Percentiles rank a stretch among this genome's conserved stretches.
These are phyloP conservation scores for Pestalotiopsis sp. DNA, from an alignment of 2,329 filamentous ascomycete genomes.

Conservation along the genomic window DNA sequence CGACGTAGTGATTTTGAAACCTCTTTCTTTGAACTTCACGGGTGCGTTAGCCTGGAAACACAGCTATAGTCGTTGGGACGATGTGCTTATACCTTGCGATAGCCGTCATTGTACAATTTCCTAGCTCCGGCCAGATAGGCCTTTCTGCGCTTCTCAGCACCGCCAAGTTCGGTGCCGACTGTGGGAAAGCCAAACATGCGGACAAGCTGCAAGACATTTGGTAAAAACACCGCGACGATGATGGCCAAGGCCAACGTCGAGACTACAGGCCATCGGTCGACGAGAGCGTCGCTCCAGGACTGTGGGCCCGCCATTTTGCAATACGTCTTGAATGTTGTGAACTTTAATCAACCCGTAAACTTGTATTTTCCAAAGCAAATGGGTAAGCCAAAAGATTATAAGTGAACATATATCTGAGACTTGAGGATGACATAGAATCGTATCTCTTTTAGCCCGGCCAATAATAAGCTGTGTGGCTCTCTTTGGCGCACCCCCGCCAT, in stretches of 20 bases:
- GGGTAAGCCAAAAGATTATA: too few relatives aligned
- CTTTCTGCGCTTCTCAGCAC: constrained; percentile 24
- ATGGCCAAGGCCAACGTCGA: neutral
- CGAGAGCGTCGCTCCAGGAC: neutral
- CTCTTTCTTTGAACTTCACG: constrained; percentile 21
- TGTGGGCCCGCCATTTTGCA: neutral
- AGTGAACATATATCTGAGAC: too few relatives aligned
- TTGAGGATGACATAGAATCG: too few relatives aligned
- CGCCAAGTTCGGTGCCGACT: constrained; percentile 24
- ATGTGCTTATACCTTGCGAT: constrained; percentile 16
- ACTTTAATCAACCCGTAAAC: neutral
- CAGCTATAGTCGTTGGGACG: neutral
- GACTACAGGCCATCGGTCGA: constrained; percentile 4
- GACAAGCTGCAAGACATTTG: neutral
- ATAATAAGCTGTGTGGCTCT: too few relatives aligned
- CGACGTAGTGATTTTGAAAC: constrained; percentile 15
- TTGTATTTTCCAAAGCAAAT: neutral
- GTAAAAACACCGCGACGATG: neutral
- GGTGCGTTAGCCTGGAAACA: neutral
- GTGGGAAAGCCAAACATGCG: constrained; percentile 18
- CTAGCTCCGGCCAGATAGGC: constrained; percentile 22
- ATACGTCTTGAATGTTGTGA: neutral
- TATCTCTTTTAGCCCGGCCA: too few relatives aligned
- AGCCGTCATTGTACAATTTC: constrained; percentile 27
- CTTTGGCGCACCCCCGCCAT: too few relatives aligned